Evolutionary conservation across 768 basidiomycete species (phyloP), one percentile per base, ranked within the genome.

Genomic region (Boletellus emodensis): DNA sequence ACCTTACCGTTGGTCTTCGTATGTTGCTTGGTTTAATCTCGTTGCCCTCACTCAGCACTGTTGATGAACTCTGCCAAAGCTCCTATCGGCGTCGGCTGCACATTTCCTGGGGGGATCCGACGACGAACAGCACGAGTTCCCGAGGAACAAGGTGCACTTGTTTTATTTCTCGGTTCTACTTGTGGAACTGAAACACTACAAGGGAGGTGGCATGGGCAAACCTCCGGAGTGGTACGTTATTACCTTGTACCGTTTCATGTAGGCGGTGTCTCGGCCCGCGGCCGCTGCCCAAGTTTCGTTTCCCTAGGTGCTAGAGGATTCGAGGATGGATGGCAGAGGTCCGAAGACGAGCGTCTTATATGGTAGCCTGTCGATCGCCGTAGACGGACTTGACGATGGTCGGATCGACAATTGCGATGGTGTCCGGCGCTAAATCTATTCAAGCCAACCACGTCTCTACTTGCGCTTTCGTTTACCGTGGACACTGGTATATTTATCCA

Each of bases 381-480:
- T 54, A 15, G 57, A 62, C 17, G 65, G 66, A 52, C 58, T 66
- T 7, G 58, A 61, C 35, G 65, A 68, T 28, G 64, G 63, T 8
- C 60, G 64, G 15, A 55, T 67, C 7, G 52, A 57, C 47, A 67
- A 54, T 40, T 61, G 63, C 49, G 63, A 58, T 22, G 64, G 64
- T 37, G 54, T 66, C 39, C 64, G 66, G 28, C 65, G 66, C n/a
- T 61, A 60, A 65, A 17, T 67, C 66, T 14, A 62, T 62, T 38
- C 61, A 59, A 10, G 63, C 63, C 12, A 69, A 71, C 52, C 58
- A 66, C 34, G 58, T 71, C n/a, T 67, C 67, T 15, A 73, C 44
- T 49, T 72, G 17, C 68, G 61, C 80, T 79, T 12, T 81, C 79
- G 4, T 51, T 80, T 32, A 74, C 77, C 6, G 56, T 73, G 0